Evolutionary conservation across 2,329 filamentous ascomycete species (phyloP), one percentile per base, ranked within the genome.

Genomic region (Akanthomyces uredinophilus): DNA sequence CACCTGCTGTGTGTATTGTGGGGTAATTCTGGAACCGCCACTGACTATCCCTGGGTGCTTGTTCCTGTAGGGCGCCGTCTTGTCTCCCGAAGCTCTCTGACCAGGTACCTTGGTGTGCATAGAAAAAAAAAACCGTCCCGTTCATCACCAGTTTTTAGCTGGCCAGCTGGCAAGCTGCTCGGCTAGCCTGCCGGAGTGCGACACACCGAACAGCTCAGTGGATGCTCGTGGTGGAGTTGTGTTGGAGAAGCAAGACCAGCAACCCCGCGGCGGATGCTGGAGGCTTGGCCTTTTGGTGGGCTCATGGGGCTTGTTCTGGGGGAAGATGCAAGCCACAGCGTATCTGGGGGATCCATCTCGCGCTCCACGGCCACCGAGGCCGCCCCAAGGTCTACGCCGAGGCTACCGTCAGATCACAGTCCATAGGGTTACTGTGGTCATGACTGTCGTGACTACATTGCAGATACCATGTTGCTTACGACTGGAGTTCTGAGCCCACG

Each of bases 351-450:
- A 59, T 43, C 47, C 44, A 51, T 59, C 56, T 18, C 56, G 56
- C 44, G 46, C 35, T 59, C 56, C 44, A 59, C 56, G 44, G 56
- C 55, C 55, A 49, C 55, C 55, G 55, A 58, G 29, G 47, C 46
- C 44, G 56, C 47, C 32, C 32, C 55, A 32, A 20, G 10, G 46
- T 43, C 46, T 59, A 59, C 56, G 56, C 56, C 56, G 56, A 59
- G 20, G 20, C 13, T 24, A 27, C 13, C 27, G 16, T 18, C 41
- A 44, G 20, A 44, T 20, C 11, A 16, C 43, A n/a, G n/a, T n/a
- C n/a, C n/a, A n/a, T n/a, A n/a, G n/a, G n/a, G n/a, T n/a, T n/a
- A n/a, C n/a, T n/a, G n/a, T n/a, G n/a, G n/a, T n/a, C n/a, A n/a
- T n/a, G n/a, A 29, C 18, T 18, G 43, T 1, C 13, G 7, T 24